These are phyloP conservation scores for Colletotrichum navitas DNA, from an alignment of 2,329 filamentous ascomycete species.

Conservation along the genomic window DNA sequence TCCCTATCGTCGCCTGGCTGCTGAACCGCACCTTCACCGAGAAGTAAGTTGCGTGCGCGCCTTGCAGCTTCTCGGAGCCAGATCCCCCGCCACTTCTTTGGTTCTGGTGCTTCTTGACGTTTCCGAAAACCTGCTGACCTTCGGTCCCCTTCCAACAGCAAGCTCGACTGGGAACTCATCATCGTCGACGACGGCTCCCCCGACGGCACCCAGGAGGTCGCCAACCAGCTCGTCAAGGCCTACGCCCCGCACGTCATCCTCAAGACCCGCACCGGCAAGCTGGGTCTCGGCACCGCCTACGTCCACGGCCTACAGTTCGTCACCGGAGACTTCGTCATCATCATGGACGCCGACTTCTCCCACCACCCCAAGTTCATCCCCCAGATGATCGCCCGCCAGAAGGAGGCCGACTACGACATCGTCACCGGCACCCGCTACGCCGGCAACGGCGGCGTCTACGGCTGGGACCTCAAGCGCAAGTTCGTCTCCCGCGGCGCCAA, in stretches of 20 bases:
- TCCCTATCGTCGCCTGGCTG: constrained; percentile 95
- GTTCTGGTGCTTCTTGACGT: accelerated
- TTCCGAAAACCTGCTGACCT: constrained; percentile 3
- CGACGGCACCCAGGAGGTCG: constrained; percentile 92
- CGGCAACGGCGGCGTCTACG: constrained; percentile 88
- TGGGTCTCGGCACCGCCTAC: constrained; percentile 96
- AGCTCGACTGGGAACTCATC: constrained; percentile 96
- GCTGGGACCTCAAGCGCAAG: constrained; percentile 95
- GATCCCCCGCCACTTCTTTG: too few species aligned
- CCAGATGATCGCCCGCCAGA: constrained; percentile 88
- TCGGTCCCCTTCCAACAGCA: constrained; percentile 63
- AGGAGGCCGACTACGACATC: constrained; percentile 86
- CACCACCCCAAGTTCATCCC: constrained; percentile 99
- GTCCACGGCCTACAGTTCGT: constrained; percentile 92
- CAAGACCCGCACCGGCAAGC: constrained; percentile 91
- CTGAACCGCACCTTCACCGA: constrained; percentile 92
- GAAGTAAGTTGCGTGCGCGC: constrained; percentile 69
- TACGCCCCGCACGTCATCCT: constrained; percentile 86
- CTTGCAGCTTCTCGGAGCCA: not conserved
- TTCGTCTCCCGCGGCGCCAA: constrained; percentile 90
- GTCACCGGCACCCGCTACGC: constrained; percentile 97
- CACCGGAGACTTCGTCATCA: constrained; percentile 95
- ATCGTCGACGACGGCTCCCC: constrained; percentile 98
- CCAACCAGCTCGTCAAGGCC: constrained; percentile 87
- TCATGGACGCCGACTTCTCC: constrained; percentile 99